These are phyloP conservation scores for Fraxinus americana DNA, from an alignment of 257 asterid species.

Conservation along the genomic window DNA sequence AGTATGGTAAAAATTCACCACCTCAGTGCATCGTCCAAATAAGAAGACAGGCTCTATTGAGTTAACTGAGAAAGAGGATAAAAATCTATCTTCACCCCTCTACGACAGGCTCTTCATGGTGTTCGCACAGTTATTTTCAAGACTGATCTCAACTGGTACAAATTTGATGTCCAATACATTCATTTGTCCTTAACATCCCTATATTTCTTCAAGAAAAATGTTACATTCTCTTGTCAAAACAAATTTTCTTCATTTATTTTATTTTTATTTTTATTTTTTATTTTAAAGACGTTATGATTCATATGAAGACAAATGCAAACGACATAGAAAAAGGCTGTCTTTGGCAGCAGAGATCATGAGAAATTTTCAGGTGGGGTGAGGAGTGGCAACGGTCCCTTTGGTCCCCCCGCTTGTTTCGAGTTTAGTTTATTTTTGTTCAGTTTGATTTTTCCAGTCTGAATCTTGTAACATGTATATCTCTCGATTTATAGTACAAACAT, in stretches of 20 bases:
- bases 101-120: not conserved
- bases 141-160: not conserved
- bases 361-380: conserved; percentile 7
- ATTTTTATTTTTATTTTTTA: too few species aligned
- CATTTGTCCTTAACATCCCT: too few species aligned
- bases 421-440: not conserved
- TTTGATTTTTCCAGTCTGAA: too few species aligned
- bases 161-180: not conserved
- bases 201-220: too few species aligned
- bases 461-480: not conserved
- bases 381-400: not conserved
- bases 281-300: not conserved
- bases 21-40: too few species aligned
- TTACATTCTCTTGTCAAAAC: not conserved
- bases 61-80: too few species aligned
- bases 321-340: conserved; percentile 43
- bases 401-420: not conserved
- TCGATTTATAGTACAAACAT: not conserved
- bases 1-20: too few species aligned
- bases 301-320: conserved; percentile 39
- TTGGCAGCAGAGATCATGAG: conserved; percentile 29
- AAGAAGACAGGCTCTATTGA: too few species aligned
- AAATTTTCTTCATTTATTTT: too few species aligned
- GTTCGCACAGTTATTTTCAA: too few species aligned
- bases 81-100: too few species aligned